Evolutionary conservation across 176 grass and related monocot species (phyloP), one percentile per base, ranked within the genome.

Genomic region (Cocos nucifera): DNA sequence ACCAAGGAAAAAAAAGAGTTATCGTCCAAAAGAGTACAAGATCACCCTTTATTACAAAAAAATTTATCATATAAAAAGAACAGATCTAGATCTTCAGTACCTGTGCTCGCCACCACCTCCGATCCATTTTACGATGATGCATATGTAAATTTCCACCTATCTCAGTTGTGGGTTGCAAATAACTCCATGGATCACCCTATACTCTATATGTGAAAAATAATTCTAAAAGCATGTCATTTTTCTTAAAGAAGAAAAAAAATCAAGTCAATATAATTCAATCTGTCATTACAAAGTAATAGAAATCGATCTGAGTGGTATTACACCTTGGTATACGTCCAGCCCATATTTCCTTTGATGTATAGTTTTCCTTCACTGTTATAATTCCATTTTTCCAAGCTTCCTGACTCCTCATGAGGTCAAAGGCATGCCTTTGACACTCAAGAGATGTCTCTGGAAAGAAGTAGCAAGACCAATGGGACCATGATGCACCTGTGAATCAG

Each of bases 381-480:
- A 81, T 39, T 64, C 78, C 67, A 58, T 79, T 75, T 4, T 17
- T 62, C 63, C 78, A 77, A 71, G 67, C 66, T 15, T 69, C 78
- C 64, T 73, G 65, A 20, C 50, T 88, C 59, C 59, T 27, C 80
- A 84, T 79, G 70, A 94, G 71, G 18, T 88, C 59, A 35, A 82
- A 78, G 58, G 84, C 77, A 65, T 51, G 74, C 9, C 66, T 51
- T 2, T 22, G 65, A 50, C 84, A 94, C 1, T 84, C 74, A 2
- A 49, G 15, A 58, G 89, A 84, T 29, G 80, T 84, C 49, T 93
- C 84, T 8, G 55, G 10, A 16, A 87, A 73, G 53, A 93, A 80
- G 59, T 84, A 93, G 60, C 88, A 93, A 27, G 77, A 93, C 89
- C 89, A 93, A 22, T 63, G 66, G 76, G 84, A 87, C 55, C 77